Base-by-base conservation (phyloP, 2,329 filamentous ascomycete species). In the Pyrenophora graminea region DNA sequence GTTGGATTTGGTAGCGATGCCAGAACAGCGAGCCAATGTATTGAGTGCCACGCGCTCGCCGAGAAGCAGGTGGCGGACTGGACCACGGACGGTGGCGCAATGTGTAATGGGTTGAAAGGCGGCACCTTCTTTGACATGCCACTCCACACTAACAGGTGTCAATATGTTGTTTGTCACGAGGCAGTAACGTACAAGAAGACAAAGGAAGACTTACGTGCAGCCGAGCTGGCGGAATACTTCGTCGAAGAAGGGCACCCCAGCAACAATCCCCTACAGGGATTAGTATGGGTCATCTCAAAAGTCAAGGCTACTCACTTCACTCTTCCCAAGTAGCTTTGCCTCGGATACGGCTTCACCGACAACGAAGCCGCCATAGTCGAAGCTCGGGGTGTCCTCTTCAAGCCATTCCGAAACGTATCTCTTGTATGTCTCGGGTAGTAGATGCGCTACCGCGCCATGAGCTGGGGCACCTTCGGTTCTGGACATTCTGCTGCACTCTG, bases 361-460 rank as follows among this genome's bases (percentile, higher is more conserved):
- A 6, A 99, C 94, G 74, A 96, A 99, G 54, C 94, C 94, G 67
- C 90, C 94, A 73, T 96, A 97, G 80, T 99, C 94, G 76, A 96
- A 93, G 45, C 90, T 94, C 4, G 94, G 94, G 3, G 91, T 95
- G 77, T 99, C 94, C 77, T 99, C 94, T 67, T 91, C 89, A 12
- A 97, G 87, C 94, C 94, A 99, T 66, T 83, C 77, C 19, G 87
- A 83, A 57, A 97, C 85, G 60, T 87, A 83, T 42, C 86, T 82
- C 73, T 93, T 96, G 85, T 91, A 97, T 58, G 86, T 89, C 18
- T 86, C 83, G 0, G 93, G 92, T 37, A 97, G 85, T 59, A 97
- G 84, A 72, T 96, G 85, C 15, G 83, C 80, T 30, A 85, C 79
- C 50, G 82, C 80, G 58, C 85, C 85, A 62, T 85, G 79, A 43